phyloP scores from a whole-genome alignment of 805 yeast species.

The Yamadazyma nakazawae region DNA sequence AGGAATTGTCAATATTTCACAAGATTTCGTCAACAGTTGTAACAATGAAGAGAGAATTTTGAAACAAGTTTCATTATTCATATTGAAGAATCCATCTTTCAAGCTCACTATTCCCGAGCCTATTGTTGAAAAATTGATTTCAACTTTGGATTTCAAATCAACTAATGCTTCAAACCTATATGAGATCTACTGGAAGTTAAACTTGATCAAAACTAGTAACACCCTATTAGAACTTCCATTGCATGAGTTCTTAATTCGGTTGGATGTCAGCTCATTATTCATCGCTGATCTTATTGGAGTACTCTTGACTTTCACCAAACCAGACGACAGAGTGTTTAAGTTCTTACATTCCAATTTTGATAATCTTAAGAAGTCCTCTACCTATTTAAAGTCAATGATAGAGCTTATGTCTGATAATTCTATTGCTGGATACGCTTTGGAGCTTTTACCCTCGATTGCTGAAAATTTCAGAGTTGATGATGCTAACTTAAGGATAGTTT shows the following conservation, averaged over 20 bases:
- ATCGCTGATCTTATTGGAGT: constrained; percentile 12
- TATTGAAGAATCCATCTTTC: constrained; percentile 7
- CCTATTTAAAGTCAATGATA: constrained; percentile 7
- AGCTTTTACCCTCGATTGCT: constrained; percentile 1
- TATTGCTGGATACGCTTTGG: neutral
- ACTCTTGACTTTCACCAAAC: neutral
- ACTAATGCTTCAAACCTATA: neutral
- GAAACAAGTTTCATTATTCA: constrained; percentile 11
- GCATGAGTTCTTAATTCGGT: neutral
- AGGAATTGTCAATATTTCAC: constrained; percentile 1
- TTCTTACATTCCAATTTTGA: constrained; percentile 7
- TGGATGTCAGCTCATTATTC: constrained; percentile 5
- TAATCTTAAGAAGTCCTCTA: constrained; percentile 9
- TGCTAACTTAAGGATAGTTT: constrained; percentile 39
- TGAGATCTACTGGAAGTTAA: constrained; percentile 13
- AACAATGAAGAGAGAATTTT: constrained; percentile 1
- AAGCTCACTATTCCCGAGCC: constrained; percentile 3
- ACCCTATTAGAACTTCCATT: neutral
- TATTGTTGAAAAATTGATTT: neutral
- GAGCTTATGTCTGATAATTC: neutral
- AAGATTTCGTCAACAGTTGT: constrained; percentile 11
- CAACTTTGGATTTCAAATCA: constrained; percentile 1
- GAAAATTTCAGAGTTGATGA: constrained; percentile 11
- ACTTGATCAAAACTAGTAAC: constrained; percentile 1
- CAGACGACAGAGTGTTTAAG: neutral